Base-by-base conservation (phyloP, 805 yeast genomes). In the Myxozyma udenii region DNA sequence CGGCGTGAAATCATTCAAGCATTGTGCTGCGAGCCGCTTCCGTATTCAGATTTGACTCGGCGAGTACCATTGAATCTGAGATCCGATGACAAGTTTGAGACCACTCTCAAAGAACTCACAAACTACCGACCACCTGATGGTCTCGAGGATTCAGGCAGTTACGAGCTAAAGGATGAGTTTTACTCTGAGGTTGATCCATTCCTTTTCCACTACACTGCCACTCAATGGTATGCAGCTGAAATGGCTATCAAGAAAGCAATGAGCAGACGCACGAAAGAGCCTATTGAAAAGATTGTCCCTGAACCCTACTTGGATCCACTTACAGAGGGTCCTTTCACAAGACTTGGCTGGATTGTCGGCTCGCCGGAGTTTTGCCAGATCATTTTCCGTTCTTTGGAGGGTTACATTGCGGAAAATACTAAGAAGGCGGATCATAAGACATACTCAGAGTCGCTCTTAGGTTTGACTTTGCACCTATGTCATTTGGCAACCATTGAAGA, bases 191-290 rank as follows among this genome's bases (percentile, higher is more conserved):
- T 90, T 39, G 93, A 91, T 65, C 95, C 97, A 0, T 90, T 80
- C 63, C 91, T 84, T 64, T 75, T 86, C 52, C 89, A 88, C 61
- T 85, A 84, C 61, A 73, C 85, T 0, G 71, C 91, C 0, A 88
- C 88, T 60, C 82, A 81, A 47, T 78, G 91, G 48, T 96, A 88
- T 49, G 96, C 88, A 53, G 91, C 95, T 4, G 84, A 85, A 50
- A 77, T 75, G 41, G 69, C 80, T 3, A 69, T 86, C 26, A 81
- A 83, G 60, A 78, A 77, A 30, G 65, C 77, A 24, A 66, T 76
- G 37, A 74, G 78, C 7, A 70, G 73, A 49, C 63, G 69, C 23
- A 67, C 67, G 1, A 67, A 72, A 0, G 64, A 71, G 2, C 69
- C 74, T 1, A 55, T 70, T 19, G 71, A 75, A 2, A 80, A 80